These are phyloP conservation scores for Astraeus odoratus DNA, from an alignment of 768 basidiomycete species.

Conservation along the genomic window DNA sequence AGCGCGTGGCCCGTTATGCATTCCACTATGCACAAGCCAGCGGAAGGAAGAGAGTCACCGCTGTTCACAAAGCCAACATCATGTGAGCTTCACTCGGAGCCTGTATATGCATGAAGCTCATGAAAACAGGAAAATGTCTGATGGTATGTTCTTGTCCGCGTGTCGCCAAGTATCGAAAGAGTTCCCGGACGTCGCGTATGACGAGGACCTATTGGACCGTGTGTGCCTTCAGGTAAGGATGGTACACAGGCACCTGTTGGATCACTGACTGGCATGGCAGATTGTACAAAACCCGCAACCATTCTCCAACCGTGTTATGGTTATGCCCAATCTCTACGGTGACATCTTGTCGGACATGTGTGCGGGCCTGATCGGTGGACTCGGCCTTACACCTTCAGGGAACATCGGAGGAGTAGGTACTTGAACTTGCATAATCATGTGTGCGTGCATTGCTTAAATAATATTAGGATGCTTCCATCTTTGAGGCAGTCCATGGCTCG, in stretches of 20 bases:
- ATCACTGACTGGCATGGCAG: conserved; percentile 31
- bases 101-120: conserved; percentile 10
- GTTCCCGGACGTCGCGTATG: conserved; percentile 88
- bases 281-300: conserved; percentile 91
- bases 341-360: conserved; percentile 98
- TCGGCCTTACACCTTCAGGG: conserved; percentile 95
- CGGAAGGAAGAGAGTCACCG: conserved; percentile 88
- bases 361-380: conserved; percentile 95
- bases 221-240: conserved; percentile 79
- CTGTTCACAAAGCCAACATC: conserved; percentile 99
- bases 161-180: conserved; percentile 95
- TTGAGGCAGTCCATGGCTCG: conserved; percentile 98
- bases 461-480: conserved; percentile 92
- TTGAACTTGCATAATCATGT: not conserved
- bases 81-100: conserved; percentile 54
- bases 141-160: conserved; percentile 98
- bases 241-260: not conserved
- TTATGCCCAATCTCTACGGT: conserved; percentile 98
- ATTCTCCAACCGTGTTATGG: conserved; percentile 96
- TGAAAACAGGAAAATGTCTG: conserved; percentile 99
- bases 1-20: conserved; percentile 96
- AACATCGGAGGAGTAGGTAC: conserved; percentile 85
- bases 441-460: conserved; percentile 8
- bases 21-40: conserved; percentile 93
- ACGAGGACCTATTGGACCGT: conserved; percentile 95